phyloP scores from a whole-genome alignment of 139 green algal genomes.

The Chlamydomonas applanata region DNA sequence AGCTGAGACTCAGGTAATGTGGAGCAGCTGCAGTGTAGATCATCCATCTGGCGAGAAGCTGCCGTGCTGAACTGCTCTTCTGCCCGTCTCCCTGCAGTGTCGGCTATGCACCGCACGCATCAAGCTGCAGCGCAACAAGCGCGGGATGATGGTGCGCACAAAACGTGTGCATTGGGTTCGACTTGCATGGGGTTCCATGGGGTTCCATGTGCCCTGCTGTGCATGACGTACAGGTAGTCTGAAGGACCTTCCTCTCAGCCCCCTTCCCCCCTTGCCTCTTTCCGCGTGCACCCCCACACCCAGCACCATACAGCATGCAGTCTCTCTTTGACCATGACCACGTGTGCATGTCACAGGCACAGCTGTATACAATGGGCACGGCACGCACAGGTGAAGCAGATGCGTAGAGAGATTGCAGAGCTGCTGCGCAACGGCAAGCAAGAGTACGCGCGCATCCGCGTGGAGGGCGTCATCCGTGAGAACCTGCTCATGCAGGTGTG shows the following conservation, averaged over 20 bases:
- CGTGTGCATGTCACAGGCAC: neutral
- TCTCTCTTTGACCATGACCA: neutral
- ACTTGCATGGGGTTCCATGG: neutral
- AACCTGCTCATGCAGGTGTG: constrained; percentile 51
- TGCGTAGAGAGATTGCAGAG: constrained; percentile 72
- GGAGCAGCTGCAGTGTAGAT: too few relatives aligned
- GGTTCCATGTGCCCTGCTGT: neutral
- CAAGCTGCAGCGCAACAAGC: constrained; percentile 6
- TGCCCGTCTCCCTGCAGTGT: neutral
- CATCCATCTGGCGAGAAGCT: too few relatives aligned
- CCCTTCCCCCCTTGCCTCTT: too few relatives aligned
- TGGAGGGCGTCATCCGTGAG: constrained; percentile 86
- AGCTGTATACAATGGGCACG: neutral
- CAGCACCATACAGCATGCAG: neutral
- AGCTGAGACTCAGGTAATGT: too few relatives aligned
- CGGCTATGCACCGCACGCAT: neutral
- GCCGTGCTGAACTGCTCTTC: too few relatives aligned
- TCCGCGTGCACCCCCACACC: neutral
- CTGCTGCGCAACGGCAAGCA: constrained; percentile 55
- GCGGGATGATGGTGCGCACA: neutral
- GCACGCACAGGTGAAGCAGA: constrained; percentile 60
- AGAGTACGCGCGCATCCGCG: constrained; percentile 81
- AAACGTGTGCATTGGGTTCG: neutral
- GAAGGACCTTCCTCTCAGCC: too few relatives aligned
- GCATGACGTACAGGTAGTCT: too few relatives aligned